These are phyloP conservation scores for Thelonectria blattea DNA, from an alignment of 2,329 filamentous ascomycete genomes.

Conservation along the genomic window DNA sequence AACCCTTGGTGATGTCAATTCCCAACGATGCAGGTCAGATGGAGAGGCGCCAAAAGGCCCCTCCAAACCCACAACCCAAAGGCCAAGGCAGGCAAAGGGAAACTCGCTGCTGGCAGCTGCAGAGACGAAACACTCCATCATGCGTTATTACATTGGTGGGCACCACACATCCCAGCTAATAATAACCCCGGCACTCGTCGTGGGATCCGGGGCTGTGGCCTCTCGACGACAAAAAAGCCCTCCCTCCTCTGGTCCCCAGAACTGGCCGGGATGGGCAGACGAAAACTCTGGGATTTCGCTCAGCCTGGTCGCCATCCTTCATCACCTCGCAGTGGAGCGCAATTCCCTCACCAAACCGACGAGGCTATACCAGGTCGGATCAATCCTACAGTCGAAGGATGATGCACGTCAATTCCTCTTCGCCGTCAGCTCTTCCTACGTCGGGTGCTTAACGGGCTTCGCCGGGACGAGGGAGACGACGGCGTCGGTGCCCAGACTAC, in stretches of 20 bases:
- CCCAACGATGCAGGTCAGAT: slow-evolving; percentile 3
- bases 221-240: slow-evolving; percentile 1
- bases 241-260: neutral
- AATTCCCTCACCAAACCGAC: slow-evolving; percentile 2
- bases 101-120: slow-evolving; percentile 6
- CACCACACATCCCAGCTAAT: slow-evolving; percentile 23
- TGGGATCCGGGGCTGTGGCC: slow-evolving; percentile 5
- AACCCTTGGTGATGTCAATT: neutral
- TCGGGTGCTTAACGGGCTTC: neutral
- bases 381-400: neutral
- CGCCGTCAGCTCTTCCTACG: neutral
- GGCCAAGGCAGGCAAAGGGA: slow-evolving; percentile 6
- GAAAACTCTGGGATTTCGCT: slow-evolving; percentile 1
- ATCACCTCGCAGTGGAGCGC: slow-evolving; percentile 15
- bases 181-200: slow-evolving; percentile 2
- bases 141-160: slow-evolving; percentile 25
- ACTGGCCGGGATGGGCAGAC: slow-evolving; percentile 6
- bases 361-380: neutral
- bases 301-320: slow-evolving; percentile 18
- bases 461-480: neutral
- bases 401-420: neutral
- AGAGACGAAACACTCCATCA: slow-evolving; percentile 27
- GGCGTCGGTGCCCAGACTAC: neutral
- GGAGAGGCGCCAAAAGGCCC: neutral
- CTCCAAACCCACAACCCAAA: neutral